Evolutionary conservation across 2,329 filamentous ascomycete species (phyloP), one percentile per base, ranked within the genome.

Genomic region (Cyclaneusma minus): DNA sequence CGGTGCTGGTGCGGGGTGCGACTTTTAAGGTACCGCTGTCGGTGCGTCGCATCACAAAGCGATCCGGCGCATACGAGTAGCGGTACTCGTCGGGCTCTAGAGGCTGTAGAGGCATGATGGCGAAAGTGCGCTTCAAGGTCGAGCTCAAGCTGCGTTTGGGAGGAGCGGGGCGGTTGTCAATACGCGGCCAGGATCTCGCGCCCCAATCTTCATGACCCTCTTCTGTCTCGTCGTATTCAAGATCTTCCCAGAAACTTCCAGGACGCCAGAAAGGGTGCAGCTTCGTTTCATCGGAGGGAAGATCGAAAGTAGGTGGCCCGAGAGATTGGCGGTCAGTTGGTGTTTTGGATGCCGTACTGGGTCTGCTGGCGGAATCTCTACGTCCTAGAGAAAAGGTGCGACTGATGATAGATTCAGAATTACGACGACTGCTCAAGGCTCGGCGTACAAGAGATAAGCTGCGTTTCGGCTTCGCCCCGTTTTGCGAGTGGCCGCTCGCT

Each of bases 191-290:
- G 7, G 17, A 19, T 27, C 29, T 29, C 16, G 33, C 7, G n/a
- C 22, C 3, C 15, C 22, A 25, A 36, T 29, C 32, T 23, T 35
- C 34, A 21, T 14, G 4, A 5, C 15, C 9, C 5, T 17, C 6
- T 7, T 26, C 51, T 47, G 39, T 58, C 7, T 55, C 50, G 16
- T 51, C 42, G 6, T 52, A 51, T 8, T 55, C 49, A 1, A 52
- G 41, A 12, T 54, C 51, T 22, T 54, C 47, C 28, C 47, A 49
- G 27, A 49, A 52, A 37, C 60, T 59, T 9, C 60, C 48, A n/a
- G 69, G 68, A 5, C 62, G 56, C 69, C 69, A 75, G 39, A 64
- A 63, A 1, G 69, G 68, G 43, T 75, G 68, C 9, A 74, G 46
- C 35, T 59, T 66, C 24, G 56, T 55, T 20, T 59, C 58, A 23